Conservation (phyloP, 2,329 filamentous ascomycete species). For the Spiromastix sp. region DNA sequence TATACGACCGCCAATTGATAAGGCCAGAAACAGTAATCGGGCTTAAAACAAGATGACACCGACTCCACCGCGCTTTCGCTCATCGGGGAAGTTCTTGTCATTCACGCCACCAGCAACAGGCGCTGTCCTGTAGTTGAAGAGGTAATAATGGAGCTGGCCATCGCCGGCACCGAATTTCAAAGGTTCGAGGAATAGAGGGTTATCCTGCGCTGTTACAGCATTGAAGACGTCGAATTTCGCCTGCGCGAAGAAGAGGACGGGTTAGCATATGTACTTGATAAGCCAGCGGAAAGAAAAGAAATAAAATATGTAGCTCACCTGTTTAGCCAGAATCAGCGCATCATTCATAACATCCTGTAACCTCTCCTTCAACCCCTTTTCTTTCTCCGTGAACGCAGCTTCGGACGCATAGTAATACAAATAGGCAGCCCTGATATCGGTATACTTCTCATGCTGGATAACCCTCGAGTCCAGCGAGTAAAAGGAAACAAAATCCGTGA, state of each 20-base stretch:
- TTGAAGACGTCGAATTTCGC: constrained; percentile 93
- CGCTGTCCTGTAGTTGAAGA: constrained; percentile 91
- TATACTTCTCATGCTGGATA: constrained; percentile 69
- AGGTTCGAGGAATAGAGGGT: constrained; percentile 82
- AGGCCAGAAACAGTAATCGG: no score
- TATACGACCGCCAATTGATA: no score
- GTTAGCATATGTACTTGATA: neutral
- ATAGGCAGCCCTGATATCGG: constrained; percentile 78
- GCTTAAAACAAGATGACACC: constrained; percentile 74
- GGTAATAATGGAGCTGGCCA: constrained; percentile 89
- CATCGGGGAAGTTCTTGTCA: constrained; percentile 64
- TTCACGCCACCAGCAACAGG: constrained; percentile 81
- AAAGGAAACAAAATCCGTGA: constrained; percentile 96
- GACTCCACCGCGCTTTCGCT: constrained; percentile 70
- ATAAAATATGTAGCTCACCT: constrained; percentile 30
- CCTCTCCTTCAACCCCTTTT: constrained; percentile 59
- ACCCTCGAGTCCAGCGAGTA: constrained; percentile 91
- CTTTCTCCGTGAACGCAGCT: constrained; percentile 50
- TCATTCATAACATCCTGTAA: constrained; percentile 75
- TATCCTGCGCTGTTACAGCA: constrained; percentile 85
- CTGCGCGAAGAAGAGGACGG: constrained; percentile 26
- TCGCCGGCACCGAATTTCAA: constrained; percentile 94
- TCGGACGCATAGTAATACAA: constrained; percentile 95
- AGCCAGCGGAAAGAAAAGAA: neutral
- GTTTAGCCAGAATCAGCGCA: constrained; percentile 78